Evolutionary conservation across 495 filamentous ascomycete genomes (phyloP).

Genomic region (Staphylotrichum tortipilum): DNA sequence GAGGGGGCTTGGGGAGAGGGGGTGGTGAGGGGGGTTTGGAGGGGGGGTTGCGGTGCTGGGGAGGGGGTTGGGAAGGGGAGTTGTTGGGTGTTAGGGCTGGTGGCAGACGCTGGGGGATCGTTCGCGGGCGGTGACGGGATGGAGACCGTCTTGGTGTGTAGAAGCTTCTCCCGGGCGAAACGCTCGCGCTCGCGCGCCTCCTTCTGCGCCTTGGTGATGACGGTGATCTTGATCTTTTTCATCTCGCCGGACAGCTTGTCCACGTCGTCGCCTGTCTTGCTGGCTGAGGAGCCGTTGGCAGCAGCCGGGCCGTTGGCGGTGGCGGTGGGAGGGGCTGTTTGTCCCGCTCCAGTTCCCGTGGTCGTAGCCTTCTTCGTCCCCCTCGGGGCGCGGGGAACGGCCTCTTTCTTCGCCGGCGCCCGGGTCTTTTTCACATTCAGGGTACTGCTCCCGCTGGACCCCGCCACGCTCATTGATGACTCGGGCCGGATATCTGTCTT

Average conservation of each 20-base stretch:
- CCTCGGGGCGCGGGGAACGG: constrained; percentile 23
- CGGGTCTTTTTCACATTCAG: constrained; percentile 40
- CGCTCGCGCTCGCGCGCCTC: constrained; percentile 41
- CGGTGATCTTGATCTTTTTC: constrained; percentile 67
- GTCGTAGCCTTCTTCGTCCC: constrained; percentile 36
- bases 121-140: background rate
- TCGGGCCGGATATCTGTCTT: constrained; percentile 34
- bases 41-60: background rate
- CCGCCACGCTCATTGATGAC: constrained; percentile 30
- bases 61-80: background rate
- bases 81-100: background rate
- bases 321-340: constrained; percentile 1
- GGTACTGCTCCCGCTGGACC: constrained; percentile 15
- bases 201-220: constrained; percentile 62
- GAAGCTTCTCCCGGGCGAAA: constrained; percentile 21
- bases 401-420: constrained; percentile 33
- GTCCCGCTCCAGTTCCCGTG: constrained; percentile 1
- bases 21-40: background rate
- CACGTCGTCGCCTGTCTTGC: constrained; percentile 34
- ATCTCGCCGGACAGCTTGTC: constrained; percentile 59
- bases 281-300: too few species aligned
- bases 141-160: constrained; percentile 15
- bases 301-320: background rate
- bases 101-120: background rate
- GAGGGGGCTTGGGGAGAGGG: background rate